Percentiles rank a stretch among this genome's conserved stretches.
Evolutionary conservation across 2,329 filamentous ascomycete genomes (phyloP).

Genomic region (Aspergillus ibericus): DNA sequence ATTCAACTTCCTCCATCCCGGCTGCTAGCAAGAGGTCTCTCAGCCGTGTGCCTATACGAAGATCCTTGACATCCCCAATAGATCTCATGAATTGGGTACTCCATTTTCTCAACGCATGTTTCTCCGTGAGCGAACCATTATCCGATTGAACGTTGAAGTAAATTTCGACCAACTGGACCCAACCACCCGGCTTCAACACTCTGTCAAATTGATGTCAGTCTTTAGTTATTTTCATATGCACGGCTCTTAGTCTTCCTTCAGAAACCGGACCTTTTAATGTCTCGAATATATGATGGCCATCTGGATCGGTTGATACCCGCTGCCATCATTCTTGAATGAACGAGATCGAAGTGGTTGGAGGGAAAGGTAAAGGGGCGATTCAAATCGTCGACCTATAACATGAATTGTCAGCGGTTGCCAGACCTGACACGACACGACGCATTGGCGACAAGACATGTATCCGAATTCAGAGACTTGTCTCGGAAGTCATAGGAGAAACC

Average conservation of each 20-base stretch:
- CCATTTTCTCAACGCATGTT: slow-evolving; percentile 66
- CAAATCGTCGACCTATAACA: slow-evolving; percentile 63
- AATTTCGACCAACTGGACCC: slow-evolving; percentile 86
- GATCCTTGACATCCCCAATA: slow-evolving; percentile 65
- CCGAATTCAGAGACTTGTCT: not conserved
- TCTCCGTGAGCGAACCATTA: slow-evolving; percentile 71
- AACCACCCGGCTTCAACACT: slow-evolving; percentile 69
- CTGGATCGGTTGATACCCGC: slow-evolving; percentile 68
- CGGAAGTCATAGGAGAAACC: slow-evolving; percentile 14
- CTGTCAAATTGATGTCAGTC: slow-evolving; percentile 20
- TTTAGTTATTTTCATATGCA: not conserved
- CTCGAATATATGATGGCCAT: slow-evolving; percentile 74
- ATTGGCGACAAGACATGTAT: not conserved
- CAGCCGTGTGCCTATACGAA: slow-evolving; percentile 63
- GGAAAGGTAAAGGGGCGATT: slow-evolving; percentile 69
- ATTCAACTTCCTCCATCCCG: slow-evolving; percentile 69
- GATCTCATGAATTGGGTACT: slow-evolving; percentile 64
- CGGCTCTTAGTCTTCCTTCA: not conserved
- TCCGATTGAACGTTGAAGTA: slow-evolving; percentile 84
- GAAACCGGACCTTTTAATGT: slow-evolving; percentile 60
- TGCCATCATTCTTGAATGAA: slow-evolving; percentile 67
- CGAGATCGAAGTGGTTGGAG: slow-evolving; percentile 73
- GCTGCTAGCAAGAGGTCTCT: slow-evolving; percentile 59
- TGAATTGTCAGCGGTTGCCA: not conserved
- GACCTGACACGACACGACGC: too few species aligned